Base-by-base conservation (phyloP, 2,329 filamentous ascomycete species). In the Fonsecaea pugnacius region DNA sequence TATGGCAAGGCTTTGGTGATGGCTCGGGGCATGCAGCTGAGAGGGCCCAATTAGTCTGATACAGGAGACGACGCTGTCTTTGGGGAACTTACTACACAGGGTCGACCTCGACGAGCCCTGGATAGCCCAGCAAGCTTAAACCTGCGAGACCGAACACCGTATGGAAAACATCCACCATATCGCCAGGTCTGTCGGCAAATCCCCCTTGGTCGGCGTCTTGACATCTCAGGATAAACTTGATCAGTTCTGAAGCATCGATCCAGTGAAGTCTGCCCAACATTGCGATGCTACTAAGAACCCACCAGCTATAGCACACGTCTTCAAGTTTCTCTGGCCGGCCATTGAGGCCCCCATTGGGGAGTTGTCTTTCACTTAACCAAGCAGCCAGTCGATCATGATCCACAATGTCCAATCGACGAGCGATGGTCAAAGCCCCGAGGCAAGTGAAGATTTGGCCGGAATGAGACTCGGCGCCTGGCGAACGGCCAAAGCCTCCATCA, bases 271-370 rank as follows among this genome's bases (percentile, higher is more conserved):
- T 88, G 60, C 85, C 88, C 70, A 99, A 91, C 84, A 98, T 97
- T 52, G 90, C 89, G 70, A 99, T 80, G 75, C 93, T 96, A 74
- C 91, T 94, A 73, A 94, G 81, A 51, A 98, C 95, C 95, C 95
- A 99, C 95, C 95, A 99, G 76, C 92, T 96, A 79, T 99, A 99
- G 80, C 95, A 99, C 14, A 96, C 94, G 76, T 99, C 95, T 75
- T 96, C 94, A 67, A 91, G 80, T 81, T 99, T 99, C 79, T 98
- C 95, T 0, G 95, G 95, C 55, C 95, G 85, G 2, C 95, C 95
- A 75, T 99, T 99, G 57, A 99, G 80, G 0, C 95, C 95, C 33
- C 95, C 95, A 54, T 89, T 89, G 9, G 91, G 85, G 32, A 96
- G 82, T 76, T 99, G 95, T 67, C 95, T 86, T 78, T 99, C 95